These are phyloP conservation scores for Termitomyces heimii DNA, from an alignment of 768 basidiomycete species.

Conservation along the genomic window DNA sequence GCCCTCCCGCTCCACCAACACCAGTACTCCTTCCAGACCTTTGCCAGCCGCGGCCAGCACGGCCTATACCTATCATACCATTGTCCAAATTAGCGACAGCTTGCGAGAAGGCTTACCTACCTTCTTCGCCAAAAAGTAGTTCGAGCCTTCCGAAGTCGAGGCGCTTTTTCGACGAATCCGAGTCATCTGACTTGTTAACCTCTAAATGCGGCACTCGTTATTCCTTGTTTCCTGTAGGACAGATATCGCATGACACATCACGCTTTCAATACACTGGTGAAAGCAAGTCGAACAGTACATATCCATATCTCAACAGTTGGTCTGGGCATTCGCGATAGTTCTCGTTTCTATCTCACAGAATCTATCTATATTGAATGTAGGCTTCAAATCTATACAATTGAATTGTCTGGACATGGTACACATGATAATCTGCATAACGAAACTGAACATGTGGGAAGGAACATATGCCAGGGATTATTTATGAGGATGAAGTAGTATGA, in stretches of 20 bases:
- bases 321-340: constrained; percentile 1
- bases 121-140: background rate
- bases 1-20: constrained; percentile 17
- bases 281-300: background rate
- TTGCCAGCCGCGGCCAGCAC: constrained; percentile 41
- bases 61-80: constrained; percentile 38
- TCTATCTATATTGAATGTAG: background rate
- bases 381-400: background rate
- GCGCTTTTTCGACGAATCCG: background rate
- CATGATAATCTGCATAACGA: background rate
- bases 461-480: too few species aligned
- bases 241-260: background rate
- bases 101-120: constrained; percentile 22
- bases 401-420: background rate
- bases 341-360: background rate
- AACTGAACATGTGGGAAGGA: too few species aligned
- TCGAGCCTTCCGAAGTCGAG: background rate
- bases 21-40: constrained; percentile 18
- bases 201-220: constrained; percentile 15
- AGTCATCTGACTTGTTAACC: constrained; percentile 10
- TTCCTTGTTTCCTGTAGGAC: background rate
- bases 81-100: constrained; percentile 35
- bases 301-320: background rate
- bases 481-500: too few species aligned
- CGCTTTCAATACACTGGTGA: background rate